phyloP scores from a whole-genome alignment of 2,329 filamentous ascomycete genomes.

The Ophiocordyceps australis region DNA sequence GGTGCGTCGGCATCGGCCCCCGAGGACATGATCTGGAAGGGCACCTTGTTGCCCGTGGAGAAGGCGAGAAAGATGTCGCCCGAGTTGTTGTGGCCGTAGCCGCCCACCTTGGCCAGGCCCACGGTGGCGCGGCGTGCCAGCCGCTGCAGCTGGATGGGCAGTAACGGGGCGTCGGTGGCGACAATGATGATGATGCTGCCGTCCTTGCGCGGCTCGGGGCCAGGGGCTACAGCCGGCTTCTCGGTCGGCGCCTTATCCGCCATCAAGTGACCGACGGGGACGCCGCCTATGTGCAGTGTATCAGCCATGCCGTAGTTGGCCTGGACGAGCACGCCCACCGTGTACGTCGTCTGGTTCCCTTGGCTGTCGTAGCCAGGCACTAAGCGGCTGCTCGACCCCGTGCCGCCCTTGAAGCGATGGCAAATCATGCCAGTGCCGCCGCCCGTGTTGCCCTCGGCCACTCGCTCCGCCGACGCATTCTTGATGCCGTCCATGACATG shows the following conservation, averaged over 20 bases:
- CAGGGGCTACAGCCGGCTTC: too few species aligned
- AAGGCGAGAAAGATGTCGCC: constrained; percentile 53
- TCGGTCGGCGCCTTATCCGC: constrained; percentile 8
- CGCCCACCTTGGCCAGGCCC: constrained; percentile 40
- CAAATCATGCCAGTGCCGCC: constrained; percentile 53
- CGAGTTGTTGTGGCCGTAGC: constrained; percentile 40
- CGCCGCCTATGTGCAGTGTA: constrained; percentile 39
- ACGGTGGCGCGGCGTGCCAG: constrained; percentile 43
- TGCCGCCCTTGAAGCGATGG: constrained; percentile 49
- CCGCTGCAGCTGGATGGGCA: constrained; percentile 17
- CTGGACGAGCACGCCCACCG: constrained; percentile 43
- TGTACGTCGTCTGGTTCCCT: constrained; percentile 24
- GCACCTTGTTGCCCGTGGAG: constrained; percentile 37
- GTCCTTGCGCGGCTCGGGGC: constrained; percentile 11
- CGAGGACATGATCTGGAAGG: constrained; percentile 9
- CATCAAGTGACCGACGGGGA: constrained; percentile 42
- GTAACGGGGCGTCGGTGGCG: constrained; percentile 13
- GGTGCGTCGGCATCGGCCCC: constrained; percentile 9
- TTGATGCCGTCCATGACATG: constrained; percentile 36
- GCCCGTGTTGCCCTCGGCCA: constrained; percentile 43
- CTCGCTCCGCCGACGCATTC: constrained; percentile 26
- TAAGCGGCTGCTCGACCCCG: constrained; percentile 39
- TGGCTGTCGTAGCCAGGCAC: constrained; percentile 23
- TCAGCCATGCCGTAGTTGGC: constrained; percentile 43
- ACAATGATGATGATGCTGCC: constrained; percentile 17